These are phyloP conservation scores for Xylaria sp. DNA, from an alignment of 2,329 filamentous ascomycete species.

Conservation along the genomic window DNA sequence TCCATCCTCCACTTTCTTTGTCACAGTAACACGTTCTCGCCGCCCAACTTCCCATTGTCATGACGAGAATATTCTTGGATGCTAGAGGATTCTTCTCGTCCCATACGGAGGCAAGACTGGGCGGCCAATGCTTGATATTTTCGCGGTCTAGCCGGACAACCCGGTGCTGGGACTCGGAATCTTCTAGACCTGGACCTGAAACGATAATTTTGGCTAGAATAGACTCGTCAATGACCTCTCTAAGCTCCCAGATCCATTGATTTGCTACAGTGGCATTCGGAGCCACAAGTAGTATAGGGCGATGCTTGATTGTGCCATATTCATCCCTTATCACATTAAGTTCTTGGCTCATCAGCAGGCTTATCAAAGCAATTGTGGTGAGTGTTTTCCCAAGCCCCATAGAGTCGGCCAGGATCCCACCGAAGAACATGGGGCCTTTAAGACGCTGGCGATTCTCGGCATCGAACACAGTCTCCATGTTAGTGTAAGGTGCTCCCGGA, in stretches of 20 bases:
- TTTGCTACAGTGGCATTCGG: slow-evolving; percentile 44
- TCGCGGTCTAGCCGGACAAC: slow-evolving; percentile 21
- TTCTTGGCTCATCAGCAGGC: slow-evolving; percentile 40
- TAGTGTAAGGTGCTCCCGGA: neutral
- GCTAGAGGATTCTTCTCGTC: slow-evolving; percentile 37
- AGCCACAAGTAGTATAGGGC: slow-evolving; percentile 44
- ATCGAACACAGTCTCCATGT: slow-evolving; percentile 27
- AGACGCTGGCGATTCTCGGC: slow-evolving; percentile 36
- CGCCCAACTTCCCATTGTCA: slow-evolving; percentile 46
- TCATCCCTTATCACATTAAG: slow-evolving; percentile 34
- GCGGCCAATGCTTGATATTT: slow-evolving; percentile 40
- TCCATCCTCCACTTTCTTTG: slow-evolving; percentile 21
- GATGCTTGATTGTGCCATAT: slow-evolving; percentile 31
- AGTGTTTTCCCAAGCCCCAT: slow-evolving; percentile 50
- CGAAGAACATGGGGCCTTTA: slow-evolving; percentile 42
- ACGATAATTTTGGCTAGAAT: slow-evolving; percentile 37
- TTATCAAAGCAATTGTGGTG: slow-evolving; percentile 40
- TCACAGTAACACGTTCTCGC: slow-evolving; percentile 34
- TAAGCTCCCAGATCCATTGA: slow-evolving; percentile 47
- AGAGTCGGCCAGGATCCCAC: slow-evolving; percentile 47
- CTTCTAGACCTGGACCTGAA: slow-evolving; percentile 33
- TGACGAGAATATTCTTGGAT: slow-evolving; percentile 41
- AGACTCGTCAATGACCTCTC: slow-evolving; percentile 24
- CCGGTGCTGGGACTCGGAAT: neutral
- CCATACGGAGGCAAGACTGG: slow-evolving; percentile 42